These are phyloP conservation scores for Annulohypoxylon moriforme DNA, from an alignment of 495 filamentous ascomycete genomes.

Conservation along the genomic window DNA sequence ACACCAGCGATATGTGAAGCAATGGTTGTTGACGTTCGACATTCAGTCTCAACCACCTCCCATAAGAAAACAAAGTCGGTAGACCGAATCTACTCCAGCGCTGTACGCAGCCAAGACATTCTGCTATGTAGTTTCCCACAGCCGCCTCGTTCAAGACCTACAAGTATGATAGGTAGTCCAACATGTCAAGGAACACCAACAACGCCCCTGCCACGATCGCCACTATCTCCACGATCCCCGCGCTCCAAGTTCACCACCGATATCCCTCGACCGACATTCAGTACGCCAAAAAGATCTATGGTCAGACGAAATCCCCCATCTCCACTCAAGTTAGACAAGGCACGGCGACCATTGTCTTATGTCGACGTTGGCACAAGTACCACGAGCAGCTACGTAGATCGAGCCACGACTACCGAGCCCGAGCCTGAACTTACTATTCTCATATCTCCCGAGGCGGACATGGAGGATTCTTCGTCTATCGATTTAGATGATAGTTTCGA, in stretches of 20 bases:
- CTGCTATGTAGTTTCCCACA: conserved; percentile 36
- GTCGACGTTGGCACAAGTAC: conserved; percentile 31
- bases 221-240: not conserved
- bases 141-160: conserved; percentile 27
- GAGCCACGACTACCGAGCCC: conserved; percentile 24
- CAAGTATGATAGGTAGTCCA: not conserved
- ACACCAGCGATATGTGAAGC: conserved; percentile 45
- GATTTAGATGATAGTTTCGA: conserved; percentile 15
- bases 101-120: conserved; percentile 44
- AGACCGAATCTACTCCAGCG: conserved; percentile 42
- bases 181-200: not conserved
- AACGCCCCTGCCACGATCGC: not conserved
- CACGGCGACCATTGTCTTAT: conserved; percentile 23
- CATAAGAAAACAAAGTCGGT: conserved; percentile 39
- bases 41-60: conserved; percentile 15
- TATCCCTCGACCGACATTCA: conserved; percentile 36
- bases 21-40: conserved; percentile 37
- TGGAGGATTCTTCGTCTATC: conserved; percentile 1
- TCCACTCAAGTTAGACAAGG: conserved; percentile 30
- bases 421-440: conserved; percentile 7
- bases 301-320: conserved; percentile 32
- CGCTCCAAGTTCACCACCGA: conserved; percentile 35
- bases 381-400: conserved; percentile 24
- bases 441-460: not conserved
- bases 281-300: conserved; percentile 32